These are phyloP conservation scores for Trichoderma sp. DNA, from an alignment of 2,329 filamentous ascomycete genomes.

Conservation along the genomic window DNA sequence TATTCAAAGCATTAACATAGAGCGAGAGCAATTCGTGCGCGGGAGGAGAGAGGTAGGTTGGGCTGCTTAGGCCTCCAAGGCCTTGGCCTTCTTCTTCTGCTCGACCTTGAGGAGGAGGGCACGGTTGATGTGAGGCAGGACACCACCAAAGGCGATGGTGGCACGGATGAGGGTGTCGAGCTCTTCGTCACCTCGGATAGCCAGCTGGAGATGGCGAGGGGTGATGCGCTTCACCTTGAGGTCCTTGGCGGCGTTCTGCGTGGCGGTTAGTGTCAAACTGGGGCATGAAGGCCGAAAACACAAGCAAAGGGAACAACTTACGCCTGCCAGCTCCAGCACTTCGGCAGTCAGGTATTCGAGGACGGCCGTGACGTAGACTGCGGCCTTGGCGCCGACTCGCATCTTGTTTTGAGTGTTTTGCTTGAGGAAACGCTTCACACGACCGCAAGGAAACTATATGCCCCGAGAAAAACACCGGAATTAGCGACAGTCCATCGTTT, in stretches of 20 bases:
- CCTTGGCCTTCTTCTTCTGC: constrained; percentile 86
- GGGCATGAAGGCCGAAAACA: constrained; percentile 1
- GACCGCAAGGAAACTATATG: constrained; percentile 90
- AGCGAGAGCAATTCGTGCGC: constrained; percentile 10
- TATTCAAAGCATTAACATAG: constrained; percentile 18
- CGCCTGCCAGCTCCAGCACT: constrained; percentile 93
- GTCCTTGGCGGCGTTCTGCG: constrained; percentile 92
- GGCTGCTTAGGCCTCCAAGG: constrained; percentile 41
- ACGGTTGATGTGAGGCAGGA: constrained; percentile 97
- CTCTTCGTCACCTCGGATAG: constrained; percentile 97
- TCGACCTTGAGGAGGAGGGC: constrained; percentile 93
- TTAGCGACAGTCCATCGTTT: neutral
- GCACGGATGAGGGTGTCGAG: constrained; percentile 95
- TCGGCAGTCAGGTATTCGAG: constrained; percentile 97
- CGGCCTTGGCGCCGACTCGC: constrained; percentile 97
- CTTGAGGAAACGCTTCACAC: constrained; percentile 99
- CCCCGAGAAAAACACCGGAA: constrained; percentile 9
- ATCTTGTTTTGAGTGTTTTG: constrained; percentile 99
- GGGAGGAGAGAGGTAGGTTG: neutral
- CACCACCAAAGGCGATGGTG: constrained; percentile 97
- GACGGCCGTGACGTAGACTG: constrained; percentile 96
- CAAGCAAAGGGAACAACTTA: constrained; percentile 44
- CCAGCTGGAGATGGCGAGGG: constrained; percentile 93
- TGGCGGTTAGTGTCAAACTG: constrained; percentile 24
- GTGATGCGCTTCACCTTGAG: constrained; percentile 99